Evolutionary conservation across 768 basidiomycete species (phyloP).

Genomic region (Termitomyces sp.): DNA sequence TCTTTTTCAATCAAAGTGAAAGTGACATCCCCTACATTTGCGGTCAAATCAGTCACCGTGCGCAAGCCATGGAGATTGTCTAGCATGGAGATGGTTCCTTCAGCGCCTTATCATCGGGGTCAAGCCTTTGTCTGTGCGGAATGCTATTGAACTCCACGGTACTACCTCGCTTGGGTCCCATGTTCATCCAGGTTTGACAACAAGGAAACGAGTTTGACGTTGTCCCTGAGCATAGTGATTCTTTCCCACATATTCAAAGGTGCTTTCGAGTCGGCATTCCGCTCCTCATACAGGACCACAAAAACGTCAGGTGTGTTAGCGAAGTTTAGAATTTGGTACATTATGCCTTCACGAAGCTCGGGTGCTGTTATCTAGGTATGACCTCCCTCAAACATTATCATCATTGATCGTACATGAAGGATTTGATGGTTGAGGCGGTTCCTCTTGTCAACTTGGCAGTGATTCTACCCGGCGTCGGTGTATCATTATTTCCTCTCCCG

Average conservation of each 20-base stretch:
- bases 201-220: background rate
- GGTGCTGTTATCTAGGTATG: background rate
- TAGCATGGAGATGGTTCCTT: background rate
- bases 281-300: background rate
- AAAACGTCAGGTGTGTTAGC: background rate
- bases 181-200: background rate
- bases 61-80: background rate
- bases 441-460: background rate
- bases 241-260: background rate
- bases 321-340: background rate
- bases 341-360: background rate
- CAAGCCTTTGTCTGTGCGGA: background rate
- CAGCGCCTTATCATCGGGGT: background rate
- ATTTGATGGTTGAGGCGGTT: background rate
- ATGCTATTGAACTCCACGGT: background rate
- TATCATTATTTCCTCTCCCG: background rate
- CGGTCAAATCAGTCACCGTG: background rate
- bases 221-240: background rate
- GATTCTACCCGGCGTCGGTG: background rate
- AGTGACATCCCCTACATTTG: background rate
- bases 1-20: background rate
- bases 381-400: background rate
- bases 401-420: slow-evolving; percentile 1
- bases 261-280: background rate
- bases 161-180: background rate